Evolutionary conservation across 345 rosid species (phyloP).

Genomic region (Eucalyptus cloeziana): DNA sequence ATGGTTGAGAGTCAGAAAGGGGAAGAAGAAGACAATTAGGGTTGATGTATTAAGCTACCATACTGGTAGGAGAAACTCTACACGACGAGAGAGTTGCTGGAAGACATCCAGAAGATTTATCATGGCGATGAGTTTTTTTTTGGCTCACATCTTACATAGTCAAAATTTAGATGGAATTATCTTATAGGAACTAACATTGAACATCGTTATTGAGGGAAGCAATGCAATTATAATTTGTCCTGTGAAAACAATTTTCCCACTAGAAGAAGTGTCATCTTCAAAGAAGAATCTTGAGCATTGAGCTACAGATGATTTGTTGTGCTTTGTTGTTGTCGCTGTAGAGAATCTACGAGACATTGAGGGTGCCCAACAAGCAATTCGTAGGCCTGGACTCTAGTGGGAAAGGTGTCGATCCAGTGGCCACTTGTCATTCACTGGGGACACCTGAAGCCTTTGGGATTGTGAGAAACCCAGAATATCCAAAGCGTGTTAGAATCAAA

Average conservation of each 20-base stretch:
- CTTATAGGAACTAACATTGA: neutral
- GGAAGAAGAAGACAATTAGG: too few species aligned
- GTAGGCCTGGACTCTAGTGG: constrained; percentile 16
- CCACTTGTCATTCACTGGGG: constrained; percentile 2
- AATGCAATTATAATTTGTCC: neutral
- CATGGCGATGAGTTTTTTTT: too few species aligned
- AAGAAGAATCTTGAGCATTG: neutral
- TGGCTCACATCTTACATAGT: neutral
- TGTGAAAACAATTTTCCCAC: neutral
- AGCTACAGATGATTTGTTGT: neutral
- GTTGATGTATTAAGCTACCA: too few species aligned
- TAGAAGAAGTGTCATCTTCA: neutral
- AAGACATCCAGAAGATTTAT: too few species aligned
- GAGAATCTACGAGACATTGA: constrained; percentile 36
- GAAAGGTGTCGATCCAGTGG: constrained; percentile 12
- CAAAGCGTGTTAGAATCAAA: constrained; percentile 28
- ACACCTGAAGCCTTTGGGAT: constrained; percentile 29
- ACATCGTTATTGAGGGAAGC: neutral
- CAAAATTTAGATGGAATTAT: neutral
- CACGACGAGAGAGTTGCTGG: too few species aligned
- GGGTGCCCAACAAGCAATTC: constrained; percentile 34
- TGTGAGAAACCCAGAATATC: constrained; percentile 8
- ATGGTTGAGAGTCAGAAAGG: too few species aligned
- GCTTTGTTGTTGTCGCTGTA: constrained; percentile 11
- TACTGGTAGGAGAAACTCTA: too few species aligned